phyloP scores from a whole-genome alignment of 2,329 filamentous ascomycete genomes.

The Aspergillus niger region DNA sequence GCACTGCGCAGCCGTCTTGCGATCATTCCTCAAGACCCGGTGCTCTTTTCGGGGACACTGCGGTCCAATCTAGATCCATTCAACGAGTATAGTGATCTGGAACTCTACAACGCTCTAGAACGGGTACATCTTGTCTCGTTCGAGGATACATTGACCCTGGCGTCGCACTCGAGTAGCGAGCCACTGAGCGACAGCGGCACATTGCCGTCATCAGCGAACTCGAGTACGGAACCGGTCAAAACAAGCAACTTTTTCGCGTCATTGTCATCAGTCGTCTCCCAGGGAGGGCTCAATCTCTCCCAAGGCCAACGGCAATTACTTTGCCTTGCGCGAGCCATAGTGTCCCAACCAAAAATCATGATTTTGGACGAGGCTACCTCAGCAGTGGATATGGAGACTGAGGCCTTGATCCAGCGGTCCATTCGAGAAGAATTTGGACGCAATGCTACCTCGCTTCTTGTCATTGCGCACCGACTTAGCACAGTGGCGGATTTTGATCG shows the following conservation, averaged over 20 bases:
- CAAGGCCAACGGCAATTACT: conserved; percentile 34
- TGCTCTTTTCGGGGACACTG: conserved; percentile 77
- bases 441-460: conserved; percentile 65
- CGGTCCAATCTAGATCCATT: conserved; percentile 78
- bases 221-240: conserved; percentile 9
- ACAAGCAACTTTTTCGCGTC: conserved; percentile 56
- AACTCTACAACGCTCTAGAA: conserved; percentile 68
- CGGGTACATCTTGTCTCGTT: conserved; percentile 67
- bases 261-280: conserved; percentile 65
- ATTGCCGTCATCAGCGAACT: conserved; percentile 4
- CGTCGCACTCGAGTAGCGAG: conserved; percentile 13
- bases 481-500: conserved; percentile 77
- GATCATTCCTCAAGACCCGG: conserved; percentile 81
- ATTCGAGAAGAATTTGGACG: conserved; percentile 68
- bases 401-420: conserved; percentile 70
- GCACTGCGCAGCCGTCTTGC: conserved; percentile 70
- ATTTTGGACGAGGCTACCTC: conserved; percentile 79
- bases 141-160: conserved; percentile 38
- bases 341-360: conserved; percentile 73
- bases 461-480: conserved; percentile 53
- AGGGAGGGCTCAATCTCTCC: conserved; percentile 66
- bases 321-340: conserved; percentile 51
- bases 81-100: conserved; percentile 65
- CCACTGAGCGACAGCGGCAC: conserved; percentile 17
- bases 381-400: conserved; percentile 76